Percentiles rank a stretch among this genome's conserved stretches.
Conservation (phyloP, 768 basidiomycete species). For the Phlegmacium glaucopus region DNA sequence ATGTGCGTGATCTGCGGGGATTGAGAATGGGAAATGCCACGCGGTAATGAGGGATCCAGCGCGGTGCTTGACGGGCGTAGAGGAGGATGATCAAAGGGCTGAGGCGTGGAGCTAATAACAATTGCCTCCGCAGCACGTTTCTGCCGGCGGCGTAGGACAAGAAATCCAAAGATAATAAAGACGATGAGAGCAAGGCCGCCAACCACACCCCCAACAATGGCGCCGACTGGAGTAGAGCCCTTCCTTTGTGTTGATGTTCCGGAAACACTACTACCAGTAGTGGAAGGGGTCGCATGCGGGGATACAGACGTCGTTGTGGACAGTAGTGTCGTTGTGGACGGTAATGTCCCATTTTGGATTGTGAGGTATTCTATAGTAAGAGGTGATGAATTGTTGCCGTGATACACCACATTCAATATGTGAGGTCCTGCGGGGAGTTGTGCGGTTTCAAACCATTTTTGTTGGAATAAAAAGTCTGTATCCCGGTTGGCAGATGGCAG, state of each 20-base stretch:
- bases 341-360: constrained; percentile 20
- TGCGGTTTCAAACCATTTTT: constrained; percentile 23
- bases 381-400: constrained; percentile 18
- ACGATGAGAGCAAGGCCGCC: not conserved
- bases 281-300: not conserved
- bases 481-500: constrained; percentile 11
- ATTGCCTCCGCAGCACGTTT: not conserved
- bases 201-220: not conserved
- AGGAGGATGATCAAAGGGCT: too few species aligned
- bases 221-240: not conserved
- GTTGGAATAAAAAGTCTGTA: constrained; percentile 14
- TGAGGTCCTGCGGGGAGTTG: constrained; percentile 17
- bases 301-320: too few species aligned
- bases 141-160: not conserved
- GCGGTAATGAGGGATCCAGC: too few species aligned
- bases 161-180: not conserved
- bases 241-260: not conserved
- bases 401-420: constrained; percentile 18
- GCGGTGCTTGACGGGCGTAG: too few species aligned
- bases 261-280: not conserved
- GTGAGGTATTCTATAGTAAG: constrained; percentile 22
- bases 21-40: too few species aligned
- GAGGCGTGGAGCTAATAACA: too few species aligned
- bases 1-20: too few species aligned
- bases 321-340: constrained; percentile 1